Conservation (phyloP, 352 stramenopile genomes). For the Pythium guiyangense region DNA sequence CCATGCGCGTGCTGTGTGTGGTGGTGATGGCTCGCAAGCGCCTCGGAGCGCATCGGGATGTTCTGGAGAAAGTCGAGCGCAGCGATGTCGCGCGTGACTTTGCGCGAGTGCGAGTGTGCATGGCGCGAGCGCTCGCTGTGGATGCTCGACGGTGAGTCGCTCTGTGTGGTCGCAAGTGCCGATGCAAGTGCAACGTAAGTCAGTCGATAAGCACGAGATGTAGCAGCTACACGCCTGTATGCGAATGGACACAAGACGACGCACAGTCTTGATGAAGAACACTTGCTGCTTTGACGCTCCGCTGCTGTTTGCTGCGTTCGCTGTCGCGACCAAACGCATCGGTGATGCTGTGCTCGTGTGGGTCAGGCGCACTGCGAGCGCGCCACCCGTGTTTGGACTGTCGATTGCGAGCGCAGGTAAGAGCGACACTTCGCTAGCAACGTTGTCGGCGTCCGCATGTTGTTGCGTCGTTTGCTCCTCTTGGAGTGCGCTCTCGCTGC, state of each 20-base stretch:
- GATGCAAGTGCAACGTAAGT: constrained; percentile 1
- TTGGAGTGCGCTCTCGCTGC: too few relatives aligned
- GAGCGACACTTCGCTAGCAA: neutral
- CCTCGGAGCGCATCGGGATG: constrained; percentile 81
- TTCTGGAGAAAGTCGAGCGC: constrained; percentile 86
- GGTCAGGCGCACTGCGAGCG: neutral
- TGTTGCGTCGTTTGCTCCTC: too few relatives aligned
- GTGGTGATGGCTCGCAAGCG: neutral
- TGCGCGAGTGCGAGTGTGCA: constrained; percentile 42
- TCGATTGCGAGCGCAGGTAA: neutral
- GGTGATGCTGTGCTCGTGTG: constrained; percentile 4
- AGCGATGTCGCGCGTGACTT: constrained; percentile 82
- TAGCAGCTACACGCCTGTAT: too few relatives aligned
- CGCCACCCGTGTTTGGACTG: neutral
- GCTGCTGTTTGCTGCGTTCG: neutral
- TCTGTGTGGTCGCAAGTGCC: constrained; percentile 16
- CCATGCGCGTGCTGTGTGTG: neutral
- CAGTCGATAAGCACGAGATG: neutral
- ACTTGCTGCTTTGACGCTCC: constrained; percentile 10
- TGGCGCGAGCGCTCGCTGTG: constrained; percentile 45
- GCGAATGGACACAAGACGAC: too few relatives aligned
- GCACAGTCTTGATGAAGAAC: constrained; percentile 35
- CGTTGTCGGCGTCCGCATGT: too few relatives aligned
- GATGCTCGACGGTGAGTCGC: constrained; percentile 41
- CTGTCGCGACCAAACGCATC: constrained; percentile 4